Evolutionary conservation across 148 eudicot species (phyloP), one percentile per base, ranked within the genome.

Genomic region (Salicornia ramosissima): DNA sequence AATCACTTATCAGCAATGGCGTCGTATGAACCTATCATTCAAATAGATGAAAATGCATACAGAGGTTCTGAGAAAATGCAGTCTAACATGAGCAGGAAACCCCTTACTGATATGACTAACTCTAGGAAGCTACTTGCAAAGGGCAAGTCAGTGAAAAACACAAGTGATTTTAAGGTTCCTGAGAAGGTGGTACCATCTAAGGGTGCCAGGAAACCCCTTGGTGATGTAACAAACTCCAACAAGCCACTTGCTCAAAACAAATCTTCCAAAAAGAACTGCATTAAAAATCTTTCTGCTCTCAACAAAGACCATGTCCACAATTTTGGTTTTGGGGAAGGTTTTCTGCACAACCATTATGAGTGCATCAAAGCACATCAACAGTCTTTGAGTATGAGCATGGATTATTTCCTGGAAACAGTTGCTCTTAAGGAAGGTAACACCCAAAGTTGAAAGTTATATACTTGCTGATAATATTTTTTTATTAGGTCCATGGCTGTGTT

Each of bases 391-490:
- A 55, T 73, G 71, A 73, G 76, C 57, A n/a, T 42, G 65, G 76
- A 66, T 56, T 73, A 73, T 33, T 73, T 73, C 45, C 71, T 73
- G 55, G 76, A 73, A 66, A 73, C 65, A 21, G 76, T 73, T 46
- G 76, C 70, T 0, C 57, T 73, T 6, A 65, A 65, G 28, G 66
- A 60, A 73, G 71, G 76, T 73, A 14, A 72, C 16, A 16, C 10
- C 10, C 15, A 1, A 24, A 40, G 40, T 11, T 8, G 5, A 22
- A 36, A 52, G 42, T 28, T 46, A 46, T 46, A 12, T 4, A 36
- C 11, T 14, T 43, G 42, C 28, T 3, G 22, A 8, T 73, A 7
- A 19, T 36, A 16, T 40, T 28, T 6, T 29, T 65, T 26, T n/a
- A n/a, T n/a, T n/a, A n/a, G n/a, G n/a, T n/a, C n/a, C n/a, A n/a